phyloP scores from a whole-genome alignment of 495 filamentous ascomycete species.

The Aspergillus olivimuriae region DNA sequence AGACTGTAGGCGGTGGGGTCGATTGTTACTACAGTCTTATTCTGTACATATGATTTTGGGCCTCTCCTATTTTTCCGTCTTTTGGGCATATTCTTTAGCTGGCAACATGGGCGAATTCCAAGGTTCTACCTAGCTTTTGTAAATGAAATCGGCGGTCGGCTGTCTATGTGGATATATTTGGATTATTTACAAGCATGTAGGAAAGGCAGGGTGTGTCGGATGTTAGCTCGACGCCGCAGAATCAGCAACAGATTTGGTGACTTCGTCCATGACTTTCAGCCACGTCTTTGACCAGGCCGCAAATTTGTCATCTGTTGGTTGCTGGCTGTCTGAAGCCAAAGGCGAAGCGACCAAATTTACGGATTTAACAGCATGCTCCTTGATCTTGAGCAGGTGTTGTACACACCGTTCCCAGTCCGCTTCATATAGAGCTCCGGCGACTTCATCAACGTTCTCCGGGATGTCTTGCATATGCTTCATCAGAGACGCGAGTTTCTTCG shows the following conservation, averaged over 20 bases:
- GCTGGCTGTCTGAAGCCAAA: slow-evolving; percentile 17
- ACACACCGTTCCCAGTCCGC: slow-evolving; percentile 24
- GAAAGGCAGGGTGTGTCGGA: too few relatives aligned
- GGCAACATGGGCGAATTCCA: not conserved
- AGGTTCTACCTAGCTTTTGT: too few relatives aligned
- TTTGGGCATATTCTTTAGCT: not conserved
- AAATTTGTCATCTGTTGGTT: slow-evolving; percentile 38
- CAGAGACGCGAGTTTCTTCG: slow-evolving; percentile 25
- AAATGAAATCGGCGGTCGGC: too few relatives aligned
- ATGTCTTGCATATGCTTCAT: slow-evolving; percentile 30
- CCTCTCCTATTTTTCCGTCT: too few relatives aligned
- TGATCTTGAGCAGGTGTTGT: slow-evolving; percentile 22
- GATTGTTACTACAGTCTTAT: not conserved
- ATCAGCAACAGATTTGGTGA: slow-evolving; percentile 30
- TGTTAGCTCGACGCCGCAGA: too few relatives aligned
- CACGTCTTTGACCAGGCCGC: slow-evolving; percentile 42
- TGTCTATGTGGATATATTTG: too few relatives aligned
- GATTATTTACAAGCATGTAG: too few relatives aligned
- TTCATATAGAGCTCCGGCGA: slow-evolving; percentile 44
- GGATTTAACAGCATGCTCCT: slow-evolving; percentile 23
- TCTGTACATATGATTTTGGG: not conserved
- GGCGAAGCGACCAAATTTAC: slow-evolving; percentile 20
- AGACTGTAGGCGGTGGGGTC: too few relatives aligned
- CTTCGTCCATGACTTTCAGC: slow-evolving; percentile 40
- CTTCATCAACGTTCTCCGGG: slow-evolving; percentile 41